These are phyloP conservation scores for Schizochytrium sp. DNA, from an alignment of 108 stramenopile species.

Conservation along the genomic window DNA sequence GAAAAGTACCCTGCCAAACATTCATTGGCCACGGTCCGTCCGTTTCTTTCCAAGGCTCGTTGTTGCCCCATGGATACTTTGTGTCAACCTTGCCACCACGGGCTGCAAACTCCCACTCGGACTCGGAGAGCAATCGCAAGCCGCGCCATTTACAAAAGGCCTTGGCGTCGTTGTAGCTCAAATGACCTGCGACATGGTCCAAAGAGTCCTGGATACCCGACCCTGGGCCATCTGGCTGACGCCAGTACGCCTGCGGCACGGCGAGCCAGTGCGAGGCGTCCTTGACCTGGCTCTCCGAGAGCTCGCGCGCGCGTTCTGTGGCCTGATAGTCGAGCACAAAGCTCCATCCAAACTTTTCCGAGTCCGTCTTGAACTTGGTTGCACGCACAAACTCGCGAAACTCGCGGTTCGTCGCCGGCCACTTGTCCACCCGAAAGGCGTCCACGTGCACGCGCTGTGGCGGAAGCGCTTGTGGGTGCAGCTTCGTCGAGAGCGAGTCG, in stretches of 20 bases:
- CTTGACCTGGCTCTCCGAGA: neutral
- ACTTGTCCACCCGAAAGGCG: conserved; percentile 27
- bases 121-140: conserved; percentile 72
- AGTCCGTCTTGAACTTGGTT: conserved; percentile 75
- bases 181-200: conserved; percentile 80
- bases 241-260: conserved; percentile 80
- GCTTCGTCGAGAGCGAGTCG: neutral
- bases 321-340: conserved; percentile 68
- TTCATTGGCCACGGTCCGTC: conserved; percentile 41
- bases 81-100: conserved; percentile 51
- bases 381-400: conserved; percentile 33
- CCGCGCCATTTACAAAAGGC: conserved; percentile 86
- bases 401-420: conserved; percentile 34
- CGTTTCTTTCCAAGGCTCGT: neutral
- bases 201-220: conserved; percentile 49
- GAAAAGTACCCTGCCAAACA: conserved; percentile 65
- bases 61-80: conserved; percentile 26
- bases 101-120: conserved; percentile 84
- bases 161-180: conserved; percentile 79
- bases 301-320: neutral
- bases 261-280: conserved; percentile 66
- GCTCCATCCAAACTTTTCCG: conserved; percentile 84
- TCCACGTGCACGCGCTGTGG: neutral
- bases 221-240: conserved; percentile 74
- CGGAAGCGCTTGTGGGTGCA: neutral